Base-by-base conservation (phyloP, 768 basidiomycete species). In the Rhodotorula paludigena region DNA sequence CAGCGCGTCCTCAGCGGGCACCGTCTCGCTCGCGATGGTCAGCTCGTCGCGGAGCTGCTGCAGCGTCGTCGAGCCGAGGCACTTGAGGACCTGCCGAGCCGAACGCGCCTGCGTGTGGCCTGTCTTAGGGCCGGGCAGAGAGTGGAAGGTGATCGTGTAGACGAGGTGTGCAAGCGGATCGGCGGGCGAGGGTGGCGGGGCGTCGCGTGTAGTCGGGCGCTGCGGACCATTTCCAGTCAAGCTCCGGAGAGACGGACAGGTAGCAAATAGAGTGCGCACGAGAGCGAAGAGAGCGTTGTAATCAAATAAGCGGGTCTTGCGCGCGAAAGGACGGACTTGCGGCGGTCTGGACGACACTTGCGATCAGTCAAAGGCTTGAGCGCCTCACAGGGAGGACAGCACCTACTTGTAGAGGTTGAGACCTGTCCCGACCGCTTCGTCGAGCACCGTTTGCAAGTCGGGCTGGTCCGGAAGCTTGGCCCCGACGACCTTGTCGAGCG, bases 101-200 rank as follows among this genome's bases (percentile, higher is more conserved):
- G 21, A 18, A 1, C 5, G 6, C 1, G n/a, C 20, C 2, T 61
- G 51, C 8, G 28, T 23, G 11, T 36, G 38, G 6, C 3, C n/a
- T n/a, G n/a, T n/a, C n/a, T n/a, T 20, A 21, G 32, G 1, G 38
- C 54, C 36, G 18, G 54, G 32, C 23, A 62, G 25, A 9, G 48
- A 41, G 35, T 62, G 66, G 30, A 68, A 47, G 16, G 48, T 44
- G 56, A 68, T 20, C n/a, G 56, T 68, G 41, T 53, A 32, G 49
- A 68, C 18, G 21, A 68, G 16, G 42, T 58, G 35, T 6, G 66
- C 42, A 16, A 53, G 56, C 2, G 66, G 55, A 4, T 57, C 55
- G 41, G 16, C 1, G 21, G 8, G 2, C 38, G 42, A 10, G 11
- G 25, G 33, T 16, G 23, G 32, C 36, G 55, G 33, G 14, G 9